Conservation (phyloP, 176 grass and related monocot species). For the Melocanna baccifera region DNA sequence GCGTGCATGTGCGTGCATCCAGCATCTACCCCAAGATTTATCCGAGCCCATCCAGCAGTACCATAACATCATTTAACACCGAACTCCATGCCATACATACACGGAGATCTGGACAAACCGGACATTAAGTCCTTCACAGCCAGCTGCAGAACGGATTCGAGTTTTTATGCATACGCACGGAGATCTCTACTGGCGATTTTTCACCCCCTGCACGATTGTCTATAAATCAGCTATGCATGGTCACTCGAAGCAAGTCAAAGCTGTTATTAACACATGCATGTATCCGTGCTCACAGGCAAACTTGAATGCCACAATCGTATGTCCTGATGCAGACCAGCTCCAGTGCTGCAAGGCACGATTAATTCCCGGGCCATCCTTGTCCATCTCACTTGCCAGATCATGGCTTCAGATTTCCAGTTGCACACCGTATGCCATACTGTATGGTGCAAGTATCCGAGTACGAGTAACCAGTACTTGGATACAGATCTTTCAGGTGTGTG, state of each 20-base stretch:
- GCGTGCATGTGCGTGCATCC: neutral
- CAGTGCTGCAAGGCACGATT: neutral
- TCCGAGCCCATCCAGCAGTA: constrained; percentile 7
- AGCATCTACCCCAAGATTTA: constrained; percentile 4
- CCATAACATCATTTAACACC: neutral
- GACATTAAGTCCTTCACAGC: neutral
- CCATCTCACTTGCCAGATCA: neutral
- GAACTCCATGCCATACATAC: too few species aligned
- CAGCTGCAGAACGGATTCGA: neutral
- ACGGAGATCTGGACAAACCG: neutral
- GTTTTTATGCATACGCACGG: neutral
- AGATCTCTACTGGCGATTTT: neutral
- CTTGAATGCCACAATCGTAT: neutral
- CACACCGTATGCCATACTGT: neutral
- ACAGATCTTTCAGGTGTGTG: neutral
- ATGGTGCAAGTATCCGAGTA: neutral
- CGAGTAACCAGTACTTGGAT: too few species aligned
- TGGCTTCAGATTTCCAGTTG: neutral
- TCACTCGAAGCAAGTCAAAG: neutral
- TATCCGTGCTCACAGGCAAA: neutral
- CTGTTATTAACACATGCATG: neutral
- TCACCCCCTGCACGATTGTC: neutral
- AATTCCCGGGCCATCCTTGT: neutral
- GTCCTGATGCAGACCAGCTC: neutral
- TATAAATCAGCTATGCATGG: neutral